A percentile compares a stretch with the other conserved stretches of the same genome.
Conservation (phyloP, 495 filamentous ascomycete species). For the Xylaria nigripes region DNA sequence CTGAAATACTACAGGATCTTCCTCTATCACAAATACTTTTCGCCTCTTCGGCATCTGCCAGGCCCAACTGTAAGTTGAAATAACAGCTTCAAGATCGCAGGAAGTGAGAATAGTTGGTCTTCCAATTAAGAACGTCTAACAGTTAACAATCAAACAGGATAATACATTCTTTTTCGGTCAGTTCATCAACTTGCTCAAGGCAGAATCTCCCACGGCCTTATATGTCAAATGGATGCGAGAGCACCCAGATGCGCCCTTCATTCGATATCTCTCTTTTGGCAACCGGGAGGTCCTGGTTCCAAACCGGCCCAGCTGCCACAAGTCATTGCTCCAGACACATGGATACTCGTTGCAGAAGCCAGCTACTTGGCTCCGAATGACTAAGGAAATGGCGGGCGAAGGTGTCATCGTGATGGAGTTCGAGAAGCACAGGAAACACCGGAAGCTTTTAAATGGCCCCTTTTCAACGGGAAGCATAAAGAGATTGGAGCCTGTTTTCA, state of each 20-base stretch:
- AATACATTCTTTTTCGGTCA: slow-evolving; percentile 19
- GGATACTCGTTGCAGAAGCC: slow-evolving; percentile 32
- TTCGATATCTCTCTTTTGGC: slow-evolving; percentile 22
- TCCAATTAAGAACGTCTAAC: background rate
- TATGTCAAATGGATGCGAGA: slow-evolving; percentile 23
- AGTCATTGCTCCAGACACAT: slow-evolving; percentile 29
- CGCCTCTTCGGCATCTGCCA: slow-evolving; percentile 26
- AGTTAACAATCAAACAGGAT: slow-evolving; percentile 8
- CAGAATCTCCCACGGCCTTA: slow-evolving; percentile 11
- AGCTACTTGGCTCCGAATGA: slow-evolving; percentile 19
- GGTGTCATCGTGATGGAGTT: slow-evolving; percentile 30
- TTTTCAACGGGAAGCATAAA: slow-evolving; percentile 20
- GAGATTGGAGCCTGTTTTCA: slow-evolving; percentile 20
- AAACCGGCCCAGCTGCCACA: slow-evolving; percentile 28
- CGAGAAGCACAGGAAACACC: slow-evolving; percentile 23
- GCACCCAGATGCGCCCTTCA: slow-evolving; percentile 32
- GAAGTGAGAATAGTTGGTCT: too few relatives aligned
- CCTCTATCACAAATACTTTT: slow-evolving; percentile 22
- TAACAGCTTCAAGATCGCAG: background rate
- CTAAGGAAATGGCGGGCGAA: slow-evolving; percentile 25
- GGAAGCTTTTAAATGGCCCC: slow-evolving; percentile 19
- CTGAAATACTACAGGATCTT: slow-evolving; percentile 19
- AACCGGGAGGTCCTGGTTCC: slow-evolving; percentile 26
- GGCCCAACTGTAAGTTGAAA: slow-evolving; percentile 11
- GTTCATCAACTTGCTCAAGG: slow-evolving; percentile 16